These are phyloP conservation scores for Phytophthora meadii DNA, from an alignment of 352 stramenopile genomes.

Conservation along the genomic window DNA sequence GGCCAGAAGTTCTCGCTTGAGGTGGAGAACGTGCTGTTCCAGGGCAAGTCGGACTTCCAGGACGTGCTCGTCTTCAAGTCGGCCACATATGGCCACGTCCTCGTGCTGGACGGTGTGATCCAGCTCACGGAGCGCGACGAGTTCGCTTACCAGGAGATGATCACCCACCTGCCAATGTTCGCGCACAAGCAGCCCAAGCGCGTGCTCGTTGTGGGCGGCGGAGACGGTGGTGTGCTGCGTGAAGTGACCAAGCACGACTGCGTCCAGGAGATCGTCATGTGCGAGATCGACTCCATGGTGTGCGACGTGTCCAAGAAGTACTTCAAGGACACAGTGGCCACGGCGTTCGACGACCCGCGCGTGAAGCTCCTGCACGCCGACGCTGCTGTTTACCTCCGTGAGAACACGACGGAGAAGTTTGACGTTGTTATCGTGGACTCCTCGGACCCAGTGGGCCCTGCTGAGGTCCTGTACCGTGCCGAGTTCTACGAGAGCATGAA, in stretches of 20 bases:
- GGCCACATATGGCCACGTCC: conserved; percentile 96
- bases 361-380: conserved; percentile 95
- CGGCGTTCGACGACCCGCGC: conserved; percentile 95
- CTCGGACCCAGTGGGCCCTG: conserved; percentile 95
- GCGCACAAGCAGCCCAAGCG: conserved; percentile 95
- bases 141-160: conserved; percentile 99
- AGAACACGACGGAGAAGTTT: conserved; percentile 89
- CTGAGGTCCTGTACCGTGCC: conserved; percentile 94
- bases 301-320: conserved; percentile 96
- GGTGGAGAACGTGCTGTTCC: conserved; percentile 95
- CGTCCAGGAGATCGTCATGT: conserved; percentile 98
- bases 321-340: conserved; percentile 90
- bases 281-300: conserved; percentile 99
- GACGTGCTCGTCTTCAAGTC: conserved; percentile 99
- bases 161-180: conserved; percentile 98
- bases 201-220: conserved; percentile 98
- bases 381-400: conserved; percentile 88
- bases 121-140: conserved; percentile 99
- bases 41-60: conserved; percentile 97
- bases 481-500: conserved; percentile 97
- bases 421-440: conserved; percentile 98
- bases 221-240: conserved; percentile 97
- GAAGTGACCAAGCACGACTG: conserved; percentile 94
- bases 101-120: conserved; percentile 99
- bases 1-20: conserved; percentile 93